These are phyloP conservation scores for Trichothecium sympodiale DNA, from an alignment of 2,329 filamentous ascomycete genomes.

Conservation along the genomic window DNA sequence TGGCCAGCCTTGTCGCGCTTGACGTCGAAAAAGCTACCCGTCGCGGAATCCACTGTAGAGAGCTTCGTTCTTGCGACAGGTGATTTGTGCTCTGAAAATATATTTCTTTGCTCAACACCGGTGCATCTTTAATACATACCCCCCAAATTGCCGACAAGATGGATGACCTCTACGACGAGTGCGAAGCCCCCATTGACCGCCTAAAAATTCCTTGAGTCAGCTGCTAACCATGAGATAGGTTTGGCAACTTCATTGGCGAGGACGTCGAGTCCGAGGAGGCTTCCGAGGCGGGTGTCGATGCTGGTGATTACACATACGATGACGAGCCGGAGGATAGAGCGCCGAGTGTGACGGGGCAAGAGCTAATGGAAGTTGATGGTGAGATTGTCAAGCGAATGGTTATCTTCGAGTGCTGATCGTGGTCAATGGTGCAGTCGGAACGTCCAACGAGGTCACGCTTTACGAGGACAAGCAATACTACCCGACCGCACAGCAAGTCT, in stretches of 20 bases:
- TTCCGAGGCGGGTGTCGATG: slow-evolving; percentile 64
- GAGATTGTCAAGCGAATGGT: slow-evolving; percentile 11
- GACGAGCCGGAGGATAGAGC: slow-evolving; percentile 55
- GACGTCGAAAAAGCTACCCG: neutral
- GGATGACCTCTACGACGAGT: slow-evolving; percentile 98
- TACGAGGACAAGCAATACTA: slow-evolving; percentile 99
- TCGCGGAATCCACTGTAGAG: too few relatives aligned
- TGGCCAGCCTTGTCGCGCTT: slow-evolving; percentile 4
- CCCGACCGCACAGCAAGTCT: slow-evolving; percentile 92
- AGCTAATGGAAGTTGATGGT: slow-evolving; percentile 92
- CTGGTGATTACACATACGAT: slow-evolving; percentile 71
- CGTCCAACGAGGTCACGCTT: slow-evolving; percentile 92
- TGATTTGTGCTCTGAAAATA: too few relatives aligned
- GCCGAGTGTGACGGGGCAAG: slow-evolving; percentile 56
- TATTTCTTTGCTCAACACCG: too few relatives aligned
- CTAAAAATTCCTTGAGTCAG: neutral
- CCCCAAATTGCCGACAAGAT: slow-evolving; percentile 32
- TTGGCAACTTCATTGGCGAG: slow-evolving; percentile 97
- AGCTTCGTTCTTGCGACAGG: too few relatives aligned
- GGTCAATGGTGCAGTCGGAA: slow-evolving; percentile 45
- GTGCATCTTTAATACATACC: too few relatives aligned
- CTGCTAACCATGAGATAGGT: slow-evolving; percentile 40
- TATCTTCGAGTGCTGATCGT: neutral
- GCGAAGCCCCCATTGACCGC: slow-evolving; percentile 15
- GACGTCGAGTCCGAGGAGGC: slow-evolving; percentile 76